Evolutionary conservation across 768 basidiomycete genomes (phyloP), one percentile per base, ranked within the genome.

Genomic region (Hygrocybe coccinea): DNA sequence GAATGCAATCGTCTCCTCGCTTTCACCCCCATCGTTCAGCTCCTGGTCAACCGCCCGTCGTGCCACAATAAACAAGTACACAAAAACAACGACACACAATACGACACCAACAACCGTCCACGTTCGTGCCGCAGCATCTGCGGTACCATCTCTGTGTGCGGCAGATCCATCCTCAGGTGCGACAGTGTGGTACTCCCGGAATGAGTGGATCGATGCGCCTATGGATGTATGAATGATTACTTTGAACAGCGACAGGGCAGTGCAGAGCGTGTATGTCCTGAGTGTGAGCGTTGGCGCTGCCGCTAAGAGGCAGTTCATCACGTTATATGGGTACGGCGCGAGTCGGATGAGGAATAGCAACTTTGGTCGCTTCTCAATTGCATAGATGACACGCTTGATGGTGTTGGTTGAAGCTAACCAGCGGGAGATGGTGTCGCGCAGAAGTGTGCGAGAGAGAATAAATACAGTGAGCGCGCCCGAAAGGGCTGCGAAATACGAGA

Each of bases 281-380:
- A 94, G 76, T 4, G 85, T 86, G 61, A 95, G 82, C 5, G 86
- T 83, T 33, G 86, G 85, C n/a, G 89, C 84, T 2, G 91, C 89
- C 7, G 94, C 92, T 47, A 97, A 81, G 47, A 97, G 83, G 65
- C 88, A 90, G 74, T 95, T 97, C 85, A 95, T 91, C 64, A 95
- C 89, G 73, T 95, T 95, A 75, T 89, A 91, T 0, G 88, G 90
- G 67, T 92, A 91, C 3, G 91, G 91, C n/a, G 89, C 92, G 53
- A 94, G 78, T 49, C 94, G 87, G 62, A 97, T 90, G 57, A 95
- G 82, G 75, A 95, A 92, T 17, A 97, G 83, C 4, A 97, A 79
- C 64, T 85, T 85, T 0, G 93, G 93, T 50, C 86, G 83, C 69
- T 85, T 84, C 73, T 95, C 91, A 61, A 97, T 87, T 21, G 92